Conservation (phyloP, 768 basidiomycete genomes). For the Trametopsis cervina region DNA sequence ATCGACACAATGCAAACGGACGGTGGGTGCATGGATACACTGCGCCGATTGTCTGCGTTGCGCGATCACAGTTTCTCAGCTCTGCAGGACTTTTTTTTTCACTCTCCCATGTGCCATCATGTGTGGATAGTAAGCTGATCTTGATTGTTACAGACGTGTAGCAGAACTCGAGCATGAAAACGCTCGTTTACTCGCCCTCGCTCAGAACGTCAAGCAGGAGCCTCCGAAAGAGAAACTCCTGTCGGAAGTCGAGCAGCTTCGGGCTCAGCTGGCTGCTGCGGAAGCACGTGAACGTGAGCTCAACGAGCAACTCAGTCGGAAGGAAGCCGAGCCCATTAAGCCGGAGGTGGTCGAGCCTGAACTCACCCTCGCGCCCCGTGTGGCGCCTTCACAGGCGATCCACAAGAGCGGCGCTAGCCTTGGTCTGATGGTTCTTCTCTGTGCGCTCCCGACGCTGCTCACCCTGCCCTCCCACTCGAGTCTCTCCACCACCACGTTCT, state of each 20-base stretch:
- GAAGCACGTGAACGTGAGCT: conserved; percentile 64
- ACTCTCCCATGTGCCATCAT: not conserved
- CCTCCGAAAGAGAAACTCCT: conserved; percentile 33
- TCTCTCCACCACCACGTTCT: conserved; percentile 44
- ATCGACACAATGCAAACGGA: too few species aligned
- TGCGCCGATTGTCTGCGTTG: too few species aligned
- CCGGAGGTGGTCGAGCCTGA: conserved; percentile 50
- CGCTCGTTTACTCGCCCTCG: conserved; percentile 56
- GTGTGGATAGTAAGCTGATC: not conserved
- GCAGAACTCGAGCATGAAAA: conserved; percentile 83
- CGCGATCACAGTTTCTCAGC: too few species aligned
- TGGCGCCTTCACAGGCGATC: conserved; percentile 30
- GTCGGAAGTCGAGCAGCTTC: conserved; percentile 61
- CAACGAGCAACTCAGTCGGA: conserved; percentile 48
- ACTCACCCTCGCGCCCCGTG: conserved; percentile 33
- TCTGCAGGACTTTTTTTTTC: too few species aligned
- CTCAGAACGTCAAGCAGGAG: conserved; percentile 32
- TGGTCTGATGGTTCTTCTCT: conserved; percentile 72
- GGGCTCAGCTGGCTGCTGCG: conserved; percentile 54
- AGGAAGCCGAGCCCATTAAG: conserved; percentile 38
- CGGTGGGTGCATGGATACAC: too few species aligned
- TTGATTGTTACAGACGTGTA: conserved; percentile 66
- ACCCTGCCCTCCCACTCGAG: conserved; percentile 53
- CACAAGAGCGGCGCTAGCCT: conserved; percentile 60
- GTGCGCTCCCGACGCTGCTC: conserved; percentile 68